Evolutionary conservation across 768 basidiomycete genomes (phyloP).

Genomic region (Naematelia aurantialba): DNA sequence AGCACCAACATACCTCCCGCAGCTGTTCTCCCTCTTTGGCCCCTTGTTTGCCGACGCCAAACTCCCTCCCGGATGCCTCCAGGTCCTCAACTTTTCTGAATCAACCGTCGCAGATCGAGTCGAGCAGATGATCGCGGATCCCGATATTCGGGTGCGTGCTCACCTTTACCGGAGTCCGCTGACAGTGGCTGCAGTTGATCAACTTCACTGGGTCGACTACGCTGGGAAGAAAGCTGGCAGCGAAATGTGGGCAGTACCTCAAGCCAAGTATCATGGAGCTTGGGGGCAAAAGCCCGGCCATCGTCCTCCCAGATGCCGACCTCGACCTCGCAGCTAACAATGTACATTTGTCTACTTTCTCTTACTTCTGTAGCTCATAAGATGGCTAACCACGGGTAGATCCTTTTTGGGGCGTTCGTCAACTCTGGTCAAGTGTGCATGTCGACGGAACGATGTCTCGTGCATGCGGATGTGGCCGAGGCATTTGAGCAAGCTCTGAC

Average conservation of each 20-base stretch:
- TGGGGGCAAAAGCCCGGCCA: slow-evolving; percentile 51
- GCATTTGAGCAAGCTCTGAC: slow-evolving; percentile 27
- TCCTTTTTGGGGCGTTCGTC: slow-evolving; percentile 45
- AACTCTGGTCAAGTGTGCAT: slow-evolving; percentile 51
- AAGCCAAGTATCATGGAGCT: slow-evolving; percentile 51
- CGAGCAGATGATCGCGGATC: slow-evolving; percentile 32
- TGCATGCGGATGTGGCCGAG: slow-evolving; percentile 29
- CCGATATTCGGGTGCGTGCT: slow-evolving; percentile 25
- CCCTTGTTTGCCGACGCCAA: slow-evolving; percentile 56
- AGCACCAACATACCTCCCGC: slow-evolving; percentile 49
- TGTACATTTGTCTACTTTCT: slow-evolving; percentile 16
- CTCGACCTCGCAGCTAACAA: slow-evolving; percentile 57
- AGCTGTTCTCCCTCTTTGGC: slow-evolving; percentile 45
- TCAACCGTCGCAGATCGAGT: slow-evolving; percentile 25
- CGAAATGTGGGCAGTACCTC: slow-evolving; percentile 48
- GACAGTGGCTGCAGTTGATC: slow-evolving; percentile 44
- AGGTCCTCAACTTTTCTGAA: slow-evolving; percentile 48
- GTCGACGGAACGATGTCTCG: slow-evolving; percentile 47
- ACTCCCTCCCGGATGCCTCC: slow-evolving; percentile 61
- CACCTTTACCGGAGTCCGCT: no score
- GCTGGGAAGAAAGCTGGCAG: slow-evolving; percentile 48
- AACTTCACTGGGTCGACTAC: slow-evolving; percentile 54
- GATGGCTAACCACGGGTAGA: slow-evolving; percentile 15
- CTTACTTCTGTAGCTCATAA: background rate
- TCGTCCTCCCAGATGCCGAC: slow-evolving; percentile 56